Evolutionary conservation across 371 early-diverging fungal genomes (phyloP).

Genomic region (Mortierella sp.): DNA sequence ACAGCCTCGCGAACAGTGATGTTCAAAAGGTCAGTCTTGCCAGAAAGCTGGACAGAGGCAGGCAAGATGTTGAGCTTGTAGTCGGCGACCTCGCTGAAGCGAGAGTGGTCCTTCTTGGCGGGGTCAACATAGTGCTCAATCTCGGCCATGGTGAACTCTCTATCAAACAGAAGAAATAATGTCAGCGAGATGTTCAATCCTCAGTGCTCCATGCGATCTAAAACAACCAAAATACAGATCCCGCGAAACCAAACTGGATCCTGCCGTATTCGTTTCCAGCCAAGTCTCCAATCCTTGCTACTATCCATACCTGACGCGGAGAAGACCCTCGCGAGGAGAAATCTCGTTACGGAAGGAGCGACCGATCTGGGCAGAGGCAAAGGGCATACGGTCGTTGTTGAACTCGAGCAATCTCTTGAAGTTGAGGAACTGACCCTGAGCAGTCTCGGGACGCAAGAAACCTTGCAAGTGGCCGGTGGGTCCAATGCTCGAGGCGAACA

Average conservation of each 20-base stretch:
- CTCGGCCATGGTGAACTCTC: constrained; percentile 99
- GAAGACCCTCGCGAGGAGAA: constrained; percentile 97
- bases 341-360: constrained; percentile 99
- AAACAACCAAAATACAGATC: constrained; percentile 1
- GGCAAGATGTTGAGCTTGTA: constrained; percentile 85
- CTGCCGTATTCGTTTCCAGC: not conserved
- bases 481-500: constrained; percentile 99
- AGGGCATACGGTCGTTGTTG: constrained; percentile 99
- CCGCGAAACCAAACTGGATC: not conserved
- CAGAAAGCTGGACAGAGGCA: constrained; percentile 83
- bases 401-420: constrained; percentile 98
- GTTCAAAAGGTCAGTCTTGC: constrained; percentile 74
- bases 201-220: not conserved
- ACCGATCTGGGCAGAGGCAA: constrained; percentile 99
- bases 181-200: not conserved
- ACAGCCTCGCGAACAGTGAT: constrained; percentile 98
- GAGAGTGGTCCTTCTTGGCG: constrained; percentile 92
- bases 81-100: constrained; percentile 90
- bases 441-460: constrained; percentile 99
- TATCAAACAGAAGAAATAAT: constrained; percentile 26
- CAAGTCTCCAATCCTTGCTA: not conserved
- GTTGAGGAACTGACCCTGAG: constrained; percentile 99
- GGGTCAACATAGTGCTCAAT: constrained; percentile 99
- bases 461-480: constrained; percentile 93
- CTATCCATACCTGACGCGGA: constrained; percentile 89